Conservation (phyloP, 495 filamentous ascomycete genomes). For the Astrocystis sublimbata region DNA sequence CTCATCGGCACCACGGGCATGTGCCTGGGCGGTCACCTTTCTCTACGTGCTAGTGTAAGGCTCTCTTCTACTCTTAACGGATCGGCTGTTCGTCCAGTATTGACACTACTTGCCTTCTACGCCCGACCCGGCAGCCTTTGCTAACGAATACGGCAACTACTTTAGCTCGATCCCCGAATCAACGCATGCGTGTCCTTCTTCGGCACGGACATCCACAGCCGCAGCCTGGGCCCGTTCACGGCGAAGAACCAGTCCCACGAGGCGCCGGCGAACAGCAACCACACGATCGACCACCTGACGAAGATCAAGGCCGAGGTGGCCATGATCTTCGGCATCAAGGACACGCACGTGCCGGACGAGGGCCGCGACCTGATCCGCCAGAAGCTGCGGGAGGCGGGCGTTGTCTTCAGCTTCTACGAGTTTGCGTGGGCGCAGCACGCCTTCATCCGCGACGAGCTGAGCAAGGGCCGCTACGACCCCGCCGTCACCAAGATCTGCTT, state of each 20-base stretch:
- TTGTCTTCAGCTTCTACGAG: constrained; percentile 83
- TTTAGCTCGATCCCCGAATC: constrained; percentile 68
- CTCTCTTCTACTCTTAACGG: not conserved
- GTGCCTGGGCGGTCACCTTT: constrained; percentile 92
- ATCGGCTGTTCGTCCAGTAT: not conserved
- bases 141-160: not conserved
- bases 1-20: constrained; percentile 87
- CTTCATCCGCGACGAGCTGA: constrained; percentile 94
- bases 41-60: constrained; percentile 70
- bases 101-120: not conserved
- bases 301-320: constrained; percentile 80
- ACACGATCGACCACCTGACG: constrained; percentile 48
- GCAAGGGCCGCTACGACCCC: constrained; percentile 91
- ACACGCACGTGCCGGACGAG: constrained; percentile 84
- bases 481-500: constrained; percentile 87
- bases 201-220: constrained; percentile 84
- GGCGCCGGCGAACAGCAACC: constrained; percentile 33
- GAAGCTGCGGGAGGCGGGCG: constrained; percentile 74
- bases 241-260: constrained; percentile 33
- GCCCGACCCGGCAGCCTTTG: not conserved
- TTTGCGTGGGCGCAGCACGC: constrained; percentile 91
- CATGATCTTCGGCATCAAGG: constrained; percentile 85
- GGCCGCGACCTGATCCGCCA: constrained; percentile 85
- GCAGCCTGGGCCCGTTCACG: constrained; percentile 62
- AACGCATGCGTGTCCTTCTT: constrained; percentile 84